phyloP scores from a whole-genome alignment of 2,329 filamentous ascomycete species.

The Fonsecaea multimorphosa region DNA sequence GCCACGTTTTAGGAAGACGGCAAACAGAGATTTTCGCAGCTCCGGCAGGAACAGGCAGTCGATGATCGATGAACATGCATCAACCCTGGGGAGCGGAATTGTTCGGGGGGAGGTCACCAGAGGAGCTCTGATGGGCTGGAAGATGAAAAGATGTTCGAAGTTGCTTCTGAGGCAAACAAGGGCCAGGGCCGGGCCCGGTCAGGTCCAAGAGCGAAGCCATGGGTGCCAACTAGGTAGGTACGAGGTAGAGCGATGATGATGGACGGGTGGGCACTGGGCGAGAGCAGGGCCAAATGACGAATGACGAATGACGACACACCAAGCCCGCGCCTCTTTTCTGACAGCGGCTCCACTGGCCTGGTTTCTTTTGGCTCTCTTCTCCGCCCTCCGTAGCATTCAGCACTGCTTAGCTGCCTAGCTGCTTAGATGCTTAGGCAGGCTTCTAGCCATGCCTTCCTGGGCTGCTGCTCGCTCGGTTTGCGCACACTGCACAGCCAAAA shows the following conservation, averaged over 20 bases:
- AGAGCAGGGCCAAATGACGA: slow-evolving; percentile 2
- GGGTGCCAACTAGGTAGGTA: too few relatives aligned
- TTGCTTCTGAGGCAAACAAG: slow-evolving; percentile 20
- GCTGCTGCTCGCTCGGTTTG: neutral
- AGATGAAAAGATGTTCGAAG: neutral
- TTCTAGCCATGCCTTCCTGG: too few relatives aligned
- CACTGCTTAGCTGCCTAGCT: slow-evolving; percentile 7
- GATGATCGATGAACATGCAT: slow-evolving; percentile 3
- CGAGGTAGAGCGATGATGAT: neutral
- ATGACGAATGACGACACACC: slow-evolving; percentile 19
- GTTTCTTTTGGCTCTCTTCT: slow-evolving; percentile 13
- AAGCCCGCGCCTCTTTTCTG: slow-evolving; percentile 16
- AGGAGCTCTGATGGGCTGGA: neutral
- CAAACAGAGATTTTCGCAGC: slow-evolving; percentile 20
- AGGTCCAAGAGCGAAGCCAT: neutral
- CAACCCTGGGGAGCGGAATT: slow-evolving; percentile 2
- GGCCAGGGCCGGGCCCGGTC: neutral
- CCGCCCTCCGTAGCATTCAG: slow-evolving; percentile 24
- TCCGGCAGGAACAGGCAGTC: slow-evolving; percentile 14
- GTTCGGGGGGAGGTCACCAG: neutral
- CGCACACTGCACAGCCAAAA: neutral
- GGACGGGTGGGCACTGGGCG: neutral
- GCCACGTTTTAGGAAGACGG: slow-evolving; percentile 23
- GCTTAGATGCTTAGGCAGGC: neutral
- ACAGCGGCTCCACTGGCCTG: slow-evolving; percentile 9